Evolutionary conservation across 257 asterid species (phyloP), one percentile per base, ranked within the genome.

Genomic region (Rehmannia glutinosa): DNA sequence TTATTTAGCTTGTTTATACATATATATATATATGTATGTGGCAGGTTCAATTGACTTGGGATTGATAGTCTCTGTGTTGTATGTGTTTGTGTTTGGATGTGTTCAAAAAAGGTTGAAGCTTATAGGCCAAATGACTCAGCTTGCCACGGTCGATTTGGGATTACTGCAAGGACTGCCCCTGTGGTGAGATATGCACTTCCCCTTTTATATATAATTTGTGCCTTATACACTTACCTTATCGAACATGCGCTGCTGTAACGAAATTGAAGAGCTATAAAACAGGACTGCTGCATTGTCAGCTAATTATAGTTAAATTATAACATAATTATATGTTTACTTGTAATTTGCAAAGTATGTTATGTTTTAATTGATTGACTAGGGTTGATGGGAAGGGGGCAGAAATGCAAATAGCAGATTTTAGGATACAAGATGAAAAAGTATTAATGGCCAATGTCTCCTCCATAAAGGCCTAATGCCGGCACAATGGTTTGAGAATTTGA

Each of bases 101-200:
- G 64, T 45, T 63, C 71, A 63, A 51, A 20, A 66, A 71, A 94
- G 97, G 99, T 94, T 66, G 99, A 94, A 87, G 97, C 99, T 70
- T 94, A 94, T 61, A 83, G 96, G 81, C 91, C 85, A 23, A 74
- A 90, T 77, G 99, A 93, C 91, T 86, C 99, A 15, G 97, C 99
- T 78, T 88, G 96, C 80, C 97, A 94, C 36, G 96, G 85, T 20
- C 78, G 99, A 61, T 91, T 88, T 60, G 99, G 99, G 51, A 57
- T 88, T 56, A 94, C 99, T 73, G 78, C 96, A 62, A 84, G 99
- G 73, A 94, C 99, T 15, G 99, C 99, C 17, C 97, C 96, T 41
- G 90, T 84, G 69, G 98, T 92, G 68, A 75, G 92, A 47, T 59
- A 19, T 59, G 27, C 36, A 41, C 20, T 69, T 45, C 60, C 12